Conservation (phyloP, 306 rosid species). For the Gastrolobium bilobum region DNA sequence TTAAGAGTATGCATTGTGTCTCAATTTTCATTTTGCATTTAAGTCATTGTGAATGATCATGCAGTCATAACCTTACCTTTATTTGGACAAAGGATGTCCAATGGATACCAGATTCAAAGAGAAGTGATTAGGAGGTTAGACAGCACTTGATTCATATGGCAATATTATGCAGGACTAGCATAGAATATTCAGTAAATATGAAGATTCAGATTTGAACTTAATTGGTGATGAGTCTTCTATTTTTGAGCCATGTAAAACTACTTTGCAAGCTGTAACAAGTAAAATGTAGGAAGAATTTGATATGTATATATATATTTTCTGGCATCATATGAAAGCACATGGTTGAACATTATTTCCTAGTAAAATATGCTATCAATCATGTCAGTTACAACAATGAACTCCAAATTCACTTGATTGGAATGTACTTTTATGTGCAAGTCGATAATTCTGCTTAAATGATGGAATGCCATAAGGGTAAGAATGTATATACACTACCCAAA, state of each 20-base stretch:
- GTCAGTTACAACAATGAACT: background rate
- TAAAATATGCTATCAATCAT: background rate
- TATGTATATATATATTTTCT: background rate
- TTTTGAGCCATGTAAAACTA: slow-evolving; percentile 1
- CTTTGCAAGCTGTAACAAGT: background rate
- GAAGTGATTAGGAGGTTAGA: slow-evolving; percentile 25
- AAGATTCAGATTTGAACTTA: background rate
- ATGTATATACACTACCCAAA: no score
- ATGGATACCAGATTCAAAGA: slow-evolving; percentile 6
- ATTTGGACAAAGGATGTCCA: slow-evolving; percentile 32
- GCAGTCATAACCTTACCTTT: slow-evolving; percentile 15
- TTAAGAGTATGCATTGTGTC: slow-evolving; percentile 15
- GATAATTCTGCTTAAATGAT: no score
- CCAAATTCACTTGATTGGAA: background rate
- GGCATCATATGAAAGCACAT: background rate
- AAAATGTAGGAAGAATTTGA: background rate
- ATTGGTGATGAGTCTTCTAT: background rate
- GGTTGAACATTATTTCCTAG: background rate
- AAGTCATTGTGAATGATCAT: slow-evolving; percentile 32
- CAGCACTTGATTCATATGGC: background rate
- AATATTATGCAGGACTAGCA: background rate
- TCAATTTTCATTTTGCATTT: slow-evolving; percentile 17
- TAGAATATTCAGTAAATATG: background rate
- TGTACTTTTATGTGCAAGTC: no score
- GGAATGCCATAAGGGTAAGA: no score